These are phyloP conservation scores for Hypoxylon trugodes DNA, from an alignment of 495 filamentous ascomycete species.

Conservation along the genomic window DNA sequence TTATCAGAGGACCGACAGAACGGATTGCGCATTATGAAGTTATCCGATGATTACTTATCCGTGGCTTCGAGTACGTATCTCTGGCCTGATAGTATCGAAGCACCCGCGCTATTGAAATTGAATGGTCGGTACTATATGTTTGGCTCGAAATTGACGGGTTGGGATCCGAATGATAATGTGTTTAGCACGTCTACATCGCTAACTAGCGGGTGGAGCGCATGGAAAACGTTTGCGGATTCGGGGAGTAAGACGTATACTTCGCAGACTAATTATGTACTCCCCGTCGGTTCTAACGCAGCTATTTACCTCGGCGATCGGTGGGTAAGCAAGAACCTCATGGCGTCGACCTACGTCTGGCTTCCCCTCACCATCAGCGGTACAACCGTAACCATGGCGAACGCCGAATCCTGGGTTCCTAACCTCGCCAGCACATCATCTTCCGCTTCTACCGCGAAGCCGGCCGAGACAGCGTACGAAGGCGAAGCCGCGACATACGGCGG, in stretches of 20 bases:
- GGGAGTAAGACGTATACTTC: conserved; percentile 62
- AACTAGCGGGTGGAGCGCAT: conserved; percentile 64
- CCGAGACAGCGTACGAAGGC: conserved; percentile 61
- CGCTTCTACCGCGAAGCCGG: conserved; percentile 51
- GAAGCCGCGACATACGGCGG: conserved; percentile 50
- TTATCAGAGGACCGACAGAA: conserved; percentile 68
- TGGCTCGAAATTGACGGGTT: conserved; percentile 50
- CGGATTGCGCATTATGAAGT: conserved; percentile 59
- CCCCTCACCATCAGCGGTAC: conserved; percentile 66
- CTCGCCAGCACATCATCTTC: conserved; percentile 32
- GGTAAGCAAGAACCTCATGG: conserved; percentile 64
- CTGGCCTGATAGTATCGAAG: conserved; percentile 54
- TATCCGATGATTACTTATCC: conserved; percentile 58
- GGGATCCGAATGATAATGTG: conserved; percentile 70
- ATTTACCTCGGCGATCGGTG: conserved; percentile 77
- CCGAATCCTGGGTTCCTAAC: conserved; percentile 61
- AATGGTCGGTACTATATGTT: conserved; percentile 52
- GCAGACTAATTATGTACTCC: conserved; percentile 61
- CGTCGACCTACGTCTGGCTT: conserved; percentile 72
- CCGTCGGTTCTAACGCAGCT: conserved; percentile 48
- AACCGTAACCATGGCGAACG: conserved; percentile 59
- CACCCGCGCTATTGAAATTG: conserved; percentile 54
- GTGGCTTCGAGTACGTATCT: conserved; percentile 61
- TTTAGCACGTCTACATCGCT: conserved; percentile 52
- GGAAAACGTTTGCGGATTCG: conserved; percentile 64